Base-by-base conservation (phyloP, 257 asterid genomes). In the Schizonepeta tenuifolia region DNA sequence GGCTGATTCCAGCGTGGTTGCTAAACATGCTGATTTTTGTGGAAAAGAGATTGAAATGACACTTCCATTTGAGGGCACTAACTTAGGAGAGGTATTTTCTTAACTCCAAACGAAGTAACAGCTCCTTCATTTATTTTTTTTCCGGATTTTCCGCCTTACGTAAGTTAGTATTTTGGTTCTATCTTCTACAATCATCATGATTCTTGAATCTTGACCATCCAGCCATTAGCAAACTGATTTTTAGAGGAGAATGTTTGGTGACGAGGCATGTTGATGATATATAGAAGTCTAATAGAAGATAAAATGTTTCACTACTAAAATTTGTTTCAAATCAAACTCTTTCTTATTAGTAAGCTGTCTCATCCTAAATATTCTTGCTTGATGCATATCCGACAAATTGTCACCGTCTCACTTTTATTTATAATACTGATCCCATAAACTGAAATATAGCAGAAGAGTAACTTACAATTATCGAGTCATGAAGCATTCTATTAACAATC, bases 1-100 rank as follows among this genome's bases (percentile, higher is more conserved):
- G 10, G 50, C 78, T 14, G 82, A 86, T 54, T 79, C 84, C 38
- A 20, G 86, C 2, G 92, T 88, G 82, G 84, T 90, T 69, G 97
- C 97, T 22, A 76, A 82, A 72, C 96, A 72, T 64, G 90, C 96
- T 1, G 97, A 90, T 65, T 50, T 72, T 40, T 90, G 90, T 74
- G 99, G 98, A 71, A 77, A 84, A 66, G 98, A 90, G 81, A 53
- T 92, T 38, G 94, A 95, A 82, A 88, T 95, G 96, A 84, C 88
- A 6, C 84, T 92, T 82, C 99, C 99, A 13, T 95, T 95, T 75
- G 99, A 90, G 84, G 98, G 97, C 56, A 64, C 17, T 36, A 78
- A 85, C 71, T 82, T 81, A 17, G 99, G 97, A 79, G 97, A 95
- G 98, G 99, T 95, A 89, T 17, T 70, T 72, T 68, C 47, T 61